Evolutionary conservation across 1,284 basidiomycete genomes (phyloP), one percentile per base, ranked within the genome.

Genomic region (Malassezia caprae): DNA sequence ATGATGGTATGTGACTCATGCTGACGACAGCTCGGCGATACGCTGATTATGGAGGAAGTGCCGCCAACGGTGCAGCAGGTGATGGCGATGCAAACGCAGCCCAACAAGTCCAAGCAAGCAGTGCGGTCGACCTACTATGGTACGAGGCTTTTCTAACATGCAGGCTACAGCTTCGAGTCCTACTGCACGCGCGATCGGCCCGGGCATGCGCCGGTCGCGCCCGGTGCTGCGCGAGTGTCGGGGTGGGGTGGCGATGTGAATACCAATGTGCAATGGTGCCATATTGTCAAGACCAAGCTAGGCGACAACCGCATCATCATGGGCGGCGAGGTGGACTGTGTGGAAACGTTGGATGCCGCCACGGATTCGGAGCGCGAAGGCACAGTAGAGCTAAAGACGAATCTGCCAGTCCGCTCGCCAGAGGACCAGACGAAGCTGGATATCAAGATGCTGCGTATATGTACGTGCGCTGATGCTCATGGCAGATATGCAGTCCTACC

Each of bases 231-330:
- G 24, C 27, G n/a, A n/a, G 24, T 27, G 8, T 27, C 43, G 7
- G 65, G 67, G 0, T 91, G 89, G 88, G 81, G 85, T 49, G 87
- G 86, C 0, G 84, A 87, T 59, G 88, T 96, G 8, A 83, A 96
- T 71, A 94, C 88, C 4, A 96, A 96, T 68, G 83, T 88, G 0
- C 91, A 96, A 73, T 96, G 90, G 90, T 96, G 91, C 72, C 85
- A 83, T 60, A 83, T 98, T 24, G 86, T 93, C 42, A 87, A 88
- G 72, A 90, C 89, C 2, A 88, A 88, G 57, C 81, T 96, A 4
- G 88, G 85, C 0, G 79, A 83, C 48, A 81, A 81, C 32, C 81
- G 89, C n/a, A 78, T 94, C 44, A 79, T 93, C 50, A 82, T 96
- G 30, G 91, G 90, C 0, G 93, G 93, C 12, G 91, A 96, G 76